These are phyloP conservation scores for Zymoseptoria pseudotritici DNA, from an alignment of 2,329 filamentous ascomycete species.

Conservation along the genomic window DNA sequence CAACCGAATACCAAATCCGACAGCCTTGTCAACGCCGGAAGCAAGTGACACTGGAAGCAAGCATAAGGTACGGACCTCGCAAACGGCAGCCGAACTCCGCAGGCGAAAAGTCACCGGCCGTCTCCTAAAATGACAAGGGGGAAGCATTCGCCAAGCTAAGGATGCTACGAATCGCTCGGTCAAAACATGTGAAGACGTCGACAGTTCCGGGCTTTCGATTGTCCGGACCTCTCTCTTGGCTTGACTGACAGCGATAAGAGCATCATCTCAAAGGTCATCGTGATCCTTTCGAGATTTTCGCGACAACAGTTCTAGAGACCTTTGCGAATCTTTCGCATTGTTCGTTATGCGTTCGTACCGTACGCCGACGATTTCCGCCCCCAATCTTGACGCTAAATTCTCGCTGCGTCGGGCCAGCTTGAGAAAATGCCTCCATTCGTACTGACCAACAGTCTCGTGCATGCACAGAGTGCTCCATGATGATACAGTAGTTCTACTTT, in stretches of 20 bases:
- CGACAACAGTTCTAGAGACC: too few relatives aligned
- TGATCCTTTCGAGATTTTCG: background rate
- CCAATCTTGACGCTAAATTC: too few relatives aligned
- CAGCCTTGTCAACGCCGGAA: background rate
- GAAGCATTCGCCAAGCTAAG: background rate
- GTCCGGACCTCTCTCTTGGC: background rate
- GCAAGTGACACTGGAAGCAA: too few relatives aligned
- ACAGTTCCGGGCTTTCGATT: background rate
- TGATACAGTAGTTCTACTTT: too few relatives aligned
- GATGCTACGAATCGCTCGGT: background rate
- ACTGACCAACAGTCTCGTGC: too few relatives aligned
- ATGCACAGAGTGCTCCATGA: too few relatives aligned
- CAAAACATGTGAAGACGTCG: too few relatives aligned
- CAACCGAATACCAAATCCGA: background rate
- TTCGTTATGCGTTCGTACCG: too few relatives aligned
- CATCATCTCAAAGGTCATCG: background rate
- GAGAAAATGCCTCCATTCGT: too few relatives aligned
- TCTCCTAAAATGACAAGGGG: background rate
- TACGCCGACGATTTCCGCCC: too few relatives aligned
- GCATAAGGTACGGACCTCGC: background rate
- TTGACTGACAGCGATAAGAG: background rate
- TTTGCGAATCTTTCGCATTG: too few relatives aligned
- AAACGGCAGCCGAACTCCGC: background rate
- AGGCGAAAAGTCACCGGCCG: background rate
- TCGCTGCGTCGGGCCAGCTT: too few relatives aligned